Base-by-base conservation (phyloP, 495 filamentous ascomycete genomes). In the Mycothermus thermophilus region DNA sequence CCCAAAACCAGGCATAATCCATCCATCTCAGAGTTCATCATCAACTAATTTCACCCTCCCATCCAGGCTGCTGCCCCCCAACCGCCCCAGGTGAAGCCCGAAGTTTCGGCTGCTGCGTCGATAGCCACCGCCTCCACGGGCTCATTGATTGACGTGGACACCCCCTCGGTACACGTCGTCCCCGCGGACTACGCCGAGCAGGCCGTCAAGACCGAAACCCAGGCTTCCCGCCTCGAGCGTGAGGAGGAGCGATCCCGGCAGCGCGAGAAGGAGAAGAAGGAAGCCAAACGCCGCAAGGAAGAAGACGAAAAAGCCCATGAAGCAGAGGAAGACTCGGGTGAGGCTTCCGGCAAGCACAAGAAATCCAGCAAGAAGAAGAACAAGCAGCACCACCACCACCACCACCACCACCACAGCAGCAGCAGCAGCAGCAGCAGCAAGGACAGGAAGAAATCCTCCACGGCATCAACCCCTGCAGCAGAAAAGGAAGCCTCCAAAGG, bases 141-240 rank as follows among this genome's bases (percentile, higher is more conserved):
- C 8, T 81, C 74, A 21, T 68, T 88, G 28, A 62, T 86, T 51
- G 81, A 88, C 54, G 79, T 87, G 42, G 80, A 87, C 61, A 63
- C 67, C 2, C 77, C 78, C 9, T 77, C 81, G 32, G 67, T 87
- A 32, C 67, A 64, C 44, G 70, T 74, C 12, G 80, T 84, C 0
- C 77, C 78, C 12, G 65, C 80, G 4, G 66, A 77, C 46, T 84
- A 71, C 54, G 52, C 66, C 32, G 54, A 75, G 36, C 70, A 77
- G 38, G 68, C 71, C 9, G 52, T 84, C 35, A 58, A 84, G 57
- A 85, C 80, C 10, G 73, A 74, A 42, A 84, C 77, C 8, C 80
- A 86, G 55, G 78, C 77, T 12, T 63, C 72, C 29, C 71, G 75
- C 23, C 47, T 77, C 43, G 69, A 72, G 18, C 48, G 77, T 42